Base-by-base conservation (phyloP, 106 monocot species). In the Acanthochlamys bracteata region DNA sequence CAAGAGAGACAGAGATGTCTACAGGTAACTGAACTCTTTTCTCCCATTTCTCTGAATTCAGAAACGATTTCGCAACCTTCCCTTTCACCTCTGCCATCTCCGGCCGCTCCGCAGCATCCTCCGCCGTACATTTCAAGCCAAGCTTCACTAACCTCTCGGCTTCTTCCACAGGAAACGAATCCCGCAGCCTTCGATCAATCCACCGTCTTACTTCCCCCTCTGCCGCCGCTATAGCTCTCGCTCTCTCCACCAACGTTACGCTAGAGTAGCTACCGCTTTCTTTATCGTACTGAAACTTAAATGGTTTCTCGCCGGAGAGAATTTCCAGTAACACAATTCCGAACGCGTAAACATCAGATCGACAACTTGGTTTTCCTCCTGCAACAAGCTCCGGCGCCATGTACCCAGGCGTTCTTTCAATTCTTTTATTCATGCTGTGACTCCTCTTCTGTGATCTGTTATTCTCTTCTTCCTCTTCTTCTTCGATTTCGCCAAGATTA, bases 281-380 rank as follows among this genome's bases (percentile, higher is more conserved):
- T 23, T 41, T 24, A 17, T 66, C 63, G 24, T 63, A 53, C 15
- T 49, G 51, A 62, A 73, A 77, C 40, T 65, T 71, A 12, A 86
- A 11, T 17, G 93, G 86, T 63, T 85, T 79, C 61, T 74, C 65
- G 39, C 79, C 79, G 25, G 59, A 63, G 46, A 79, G 73, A 11
- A 79, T 43, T 60, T 93, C 93, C 45, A 93, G 79, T 0, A 93
- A 63, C 61, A 93, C 83, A 13, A 93, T 71, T 11, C 92, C 93
- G 72, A 83, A 77, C 20, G 85, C 81, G 69, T 53, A 93, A 40
- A 89, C 81, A 78, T 93, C 93, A 42, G 65, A 58, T 8, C 59
- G 64, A 57, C 52, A 69, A 19, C 57, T 55, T 15, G 57, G 42
- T 26, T 1, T 10, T 0, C 63, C 78, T 8, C 73, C 73, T 33